Base-by-base conservation (phyloP, 2,329 filamentous ascomycete species). In the Neoascochyta sp. region DNA sequence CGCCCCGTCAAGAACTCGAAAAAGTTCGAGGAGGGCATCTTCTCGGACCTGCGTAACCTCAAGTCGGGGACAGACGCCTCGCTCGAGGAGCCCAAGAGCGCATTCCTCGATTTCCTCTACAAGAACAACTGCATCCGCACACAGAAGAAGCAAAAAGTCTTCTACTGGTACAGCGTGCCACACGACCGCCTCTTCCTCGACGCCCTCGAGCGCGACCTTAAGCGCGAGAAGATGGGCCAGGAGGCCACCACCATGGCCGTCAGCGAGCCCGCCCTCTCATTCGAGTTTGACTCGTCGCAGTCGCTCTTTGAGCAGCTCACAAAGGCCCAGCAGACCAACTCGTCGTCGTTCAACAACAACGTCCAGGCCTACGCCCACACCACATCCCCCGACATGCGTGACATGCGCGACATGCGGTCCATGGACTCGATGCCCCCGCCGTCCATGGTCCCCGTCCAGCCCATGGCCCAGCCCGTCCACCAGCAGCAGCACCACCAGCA, bases 81-180 rank as follows among this genome's bases (percentile, higher is more conserved):
- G 22, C 80, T 98, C 39, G 92, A 98, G 69, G 92, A 98, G 72
- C 92, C 92, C 33, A 98, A 98, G 76, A 96, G 90, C 69, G 83
- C 86, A 2, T 98, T 98, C 69, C 78, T 98, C 41, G 92, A 98
- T 67, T 98, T 96, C 65, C 75, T 98, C 24, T 98, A 98, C 80
- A 98, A 98, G 77, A 98, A 98, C 78, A 98, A 98, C 74, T 98
- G 92, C 76, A 98, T 98, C 53, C 83, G 92, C 52, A 98, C 92
- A 20, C 92, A 98, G 68, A 98, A 98, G 80, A 98, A 98, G 76
- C 92, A 98, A 63, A 98, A 98, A 74, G 92, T 98, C 47, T 98
- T 98, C 61, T 98, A 96, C 71, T 98, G 92, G 92, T 98, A 96
- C 70, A 95, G 89, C 70, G 92, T 98, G 26, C 92, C 92, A 1